Evolutionary conservation across 176 grass and related monocot species (phyloP), one percentile per base, ranked within the genome.

Genomic region (Oryza meyeriana): DNA sequence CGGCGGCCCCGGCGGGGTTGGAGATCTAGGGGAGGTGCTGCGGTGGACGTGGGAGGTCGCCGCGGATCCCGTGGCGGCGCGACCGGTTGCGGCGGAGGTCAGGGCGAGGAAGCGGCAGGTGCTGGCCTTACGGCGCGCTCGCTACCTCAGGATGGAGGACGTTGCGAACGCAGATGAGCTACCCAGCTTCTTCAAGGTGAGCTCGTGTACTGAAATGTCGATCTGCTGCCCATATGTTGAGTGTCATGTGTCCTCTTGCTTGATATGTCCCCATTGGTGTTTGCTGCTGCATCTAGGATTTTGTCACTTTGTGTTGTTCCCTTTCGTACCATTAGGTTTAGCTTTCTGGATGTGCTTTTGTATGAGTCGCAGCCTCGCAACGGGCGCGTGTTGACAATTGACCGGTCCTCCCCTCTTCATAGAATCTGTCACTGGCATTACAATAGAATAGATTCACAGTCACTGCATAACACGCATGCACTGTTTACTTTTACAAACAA

Each of bases 111-210:
- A 89, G 91, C 65, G 82, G 50, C 88, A 87, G 74, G 85, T 94
- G 70, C 77, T 85, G 78, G 63, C 74, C 6, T 74, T 85, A 70
- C 91, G 94, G 74, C 88, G 89, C 38, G 68, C 87, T 35, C 70
- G 92, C 81, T 94, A 72, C 87, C 79, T 93, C 65, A 84, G 62
- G 47, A 66, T 81, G 58, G 89, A 94, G 33, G 91, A 88, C 63
- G 91, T 93, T 9, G 70, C 30, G 18, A 36, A 93, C 81, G 67
- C 72, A 7, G 80, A 74, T 18, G 88, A 93, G 67, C 87, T 96
- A 65, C 91, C 94, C 24, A 87, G 77, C 80, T 94, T 91, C 75
- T 67, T 63, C 40, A 73, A 78, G 86, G 94, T 97, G 77, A 84
- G 72, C 55, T 85, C n/a, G 16, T 82, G 68, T 40, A 38, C 24